Evolutionary conservation across 192 early-diverging fungal genomes (phyloP), one percentile per base, ranked within the genome.

Genomic region (Spinellus fusiger): DNA sequence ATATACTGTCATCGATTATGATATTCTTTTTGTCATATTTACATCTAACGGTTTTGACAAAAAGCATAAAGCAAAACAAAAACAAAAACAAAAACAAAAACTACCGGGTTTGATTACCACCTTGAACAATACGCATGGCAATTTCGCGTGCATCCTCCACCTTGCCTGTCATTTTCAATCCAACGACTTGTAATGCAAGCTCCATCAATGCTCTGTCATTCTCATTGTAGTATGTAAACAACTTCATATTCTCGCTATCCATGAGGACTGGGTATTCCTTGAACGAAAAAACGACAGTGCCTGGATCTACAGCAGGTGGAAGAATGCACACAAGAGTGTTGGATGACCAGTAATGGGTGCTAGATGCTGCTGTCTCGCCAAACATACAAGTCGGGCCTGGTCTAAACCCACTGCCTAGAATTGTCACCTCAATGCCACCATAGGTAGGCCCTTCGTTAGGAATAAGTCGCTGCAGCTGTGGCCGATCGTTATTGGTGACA

Each of bases 171-270:
- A 90, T 86, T 62, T 86, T 78, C 62, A 96, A 61, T 18, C 94
- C 94, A 0, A 94, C 83, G 0, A 93, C 87, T 56, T 93, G 91
- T 56, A 97, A 74, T 0, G 92, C 88, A 34, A 97, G 78, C 63
- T 94, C 93, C 77, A 93, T 87, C 61, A 97, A 68, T 25, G 89
- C 88, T 46, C 88, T 80, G 66, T 97, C 94, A 5, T 89, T 80
- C 66, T 96, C 73, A 56, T 61, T 59, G 26, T 35, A 68, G 31
- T 75, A 75, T 5, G 56, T 72, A n/a, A 75, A 75, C 7, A 75
- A 20, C n/a, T 58, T 52, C 16, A 75, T 48, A 28, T 72, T 61
- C 16, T 55, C 40, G n/a, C n/a, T n/a, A 25, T 68, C 69, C 1
- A 76, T 55, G 1, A 32, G 33, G 0, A 75, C 32, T 1, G 73